Evolutionary conservation across 768 basidiomycete genomes (phyloP).

Genomic region (Suillus spraguei): DNA sequence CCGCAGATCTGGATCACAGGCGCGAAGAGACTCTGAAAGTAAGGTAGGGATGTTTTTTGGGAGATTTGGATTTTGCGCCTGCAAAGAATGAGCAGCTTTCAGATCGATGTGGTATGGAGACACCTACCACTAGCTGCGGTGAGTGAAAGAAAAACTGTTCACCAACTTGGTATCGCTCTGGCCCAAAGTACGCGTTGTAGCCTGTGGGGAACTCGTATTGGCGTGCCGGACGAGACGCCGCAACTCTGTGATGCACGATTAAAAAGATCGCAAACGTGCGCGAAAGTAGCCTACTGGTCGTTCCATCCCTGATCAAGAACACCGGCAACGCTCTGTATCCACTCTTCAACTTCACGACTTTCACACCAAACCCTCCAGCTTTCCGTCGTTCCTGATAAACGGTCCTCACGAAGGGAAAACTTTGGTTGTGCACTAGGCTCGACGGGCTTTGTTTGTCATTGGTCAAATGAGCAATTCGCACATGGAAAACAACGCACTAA

Average conservation of each 20-base stretch:
- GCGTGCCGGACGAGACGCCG: conserved; percentile 54
- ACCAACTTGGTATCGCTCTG: conserved; percentile 80
- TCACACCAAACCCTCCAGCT: conserved; percentile 86
- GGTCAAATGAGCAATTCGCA: conserved; percentile 13
- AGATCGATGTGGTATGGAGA: conserved; percentile 5
- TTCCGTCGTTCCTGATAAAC: conserved; percentile 69
- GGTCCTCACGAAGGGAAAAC: conserved; percentile 75
- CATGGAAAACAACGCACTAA: conserved; percentile 40
- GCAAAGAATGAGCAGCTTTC: conserved; percentile 15
- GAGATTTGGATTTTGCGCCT: conserved; percentile 62
- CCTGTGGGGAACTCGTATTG: conserved; percentile 98
- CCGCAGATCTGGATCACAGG: conserved; percentile 91
- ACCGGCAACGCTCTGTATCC: conserved; percentile 87
- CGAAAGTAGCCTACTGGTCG: conserved; percentile 62
- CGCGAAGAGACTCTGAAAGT: conserved; percentile 74
- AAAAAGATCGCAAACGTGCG: background rate
- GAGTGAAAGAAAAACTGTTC: conserved; percentile 89
- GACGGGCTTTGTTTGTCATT: conserved; percentile 57
- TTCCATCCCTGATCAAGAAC: conserved; percentile 90
- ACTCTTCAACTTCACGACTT: conserved; percentile 84
- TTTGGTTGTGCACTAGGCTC: conserved; percentile 66
- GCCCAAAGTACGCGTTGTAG: conserved; percentile 80
- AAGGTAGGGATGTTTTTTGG: conserved; percentile 79
- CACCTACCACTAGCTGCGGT: conserved; percentile 51
- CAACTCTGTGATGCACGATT: conserved; percentile 45